Conservation (phyloP, 2,329 filamentous ascomycete genomes). For the Aspergillus chevalieri region DNA sequence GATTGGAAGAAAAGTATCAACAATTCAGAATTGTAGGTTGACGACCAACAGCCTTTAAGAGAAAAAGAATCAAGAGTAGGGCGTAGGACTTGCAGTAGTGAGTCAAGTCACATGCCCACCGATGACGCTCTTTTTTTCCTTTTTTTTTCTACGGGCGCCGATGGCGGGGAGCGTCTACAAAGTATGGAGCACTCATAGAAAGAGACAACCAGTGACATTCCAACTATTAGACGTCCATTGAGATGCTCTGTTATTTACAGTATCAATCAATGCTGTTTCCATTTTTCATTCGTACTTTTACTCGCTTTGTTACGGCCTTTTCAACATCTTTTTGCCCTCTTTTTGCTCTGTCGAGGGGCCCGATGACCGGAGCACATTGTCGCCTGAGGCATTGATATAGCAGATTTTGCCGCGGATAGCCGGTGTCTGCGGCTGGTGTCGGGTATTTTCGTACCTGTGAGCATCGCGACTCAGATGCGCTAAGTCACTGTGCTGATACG, state of each 20-base stretch:
- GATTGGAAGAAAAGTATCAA: neutral
- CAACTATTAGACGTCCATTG: too few species aligned
- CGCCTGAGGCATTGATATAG: neutral
- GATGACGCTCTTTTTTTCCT: constrained; percentile 3
- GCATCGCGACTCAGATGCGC: neutral
- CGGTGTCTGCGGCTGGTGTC: neutral
- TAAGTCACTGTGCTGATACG: too few species aligned
- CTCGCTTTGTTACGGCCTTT: too few species aligned
- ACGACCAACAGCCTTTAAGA: neutral
- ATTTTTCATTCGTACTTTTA: too few species aligned
- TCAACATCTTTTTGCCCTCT: neutral
- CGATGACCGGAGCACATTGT: neutral
- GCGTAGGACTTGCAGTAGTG: too few species aligned
- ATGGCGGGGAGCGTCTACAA: constrained; percentile 10
- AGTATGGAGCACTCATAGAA: too few species aligned
- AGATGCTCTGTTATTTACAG: too few species aligned
- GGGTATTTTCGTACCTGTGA: neutral
- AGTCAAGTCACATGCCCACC: neutral
- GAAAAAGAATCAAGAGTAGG: constrained; percentile 3
- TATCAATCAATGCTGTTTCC: too few species aligned
- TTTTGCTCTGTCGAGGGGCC: neutral
- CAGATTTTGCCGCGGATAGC: neutral
- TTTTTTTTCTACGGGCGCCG: constrained; percentile 8
- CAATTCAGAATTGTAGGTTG: constrained; percentile 1
- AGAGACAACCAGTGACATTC: too few species aligned